Percentiles rank a stretch among this genome's conserved stretches.
phyloP scores from a whole-genome alignment of 805 yeast genomes.

The Priceomyces carsonii region DNA sequence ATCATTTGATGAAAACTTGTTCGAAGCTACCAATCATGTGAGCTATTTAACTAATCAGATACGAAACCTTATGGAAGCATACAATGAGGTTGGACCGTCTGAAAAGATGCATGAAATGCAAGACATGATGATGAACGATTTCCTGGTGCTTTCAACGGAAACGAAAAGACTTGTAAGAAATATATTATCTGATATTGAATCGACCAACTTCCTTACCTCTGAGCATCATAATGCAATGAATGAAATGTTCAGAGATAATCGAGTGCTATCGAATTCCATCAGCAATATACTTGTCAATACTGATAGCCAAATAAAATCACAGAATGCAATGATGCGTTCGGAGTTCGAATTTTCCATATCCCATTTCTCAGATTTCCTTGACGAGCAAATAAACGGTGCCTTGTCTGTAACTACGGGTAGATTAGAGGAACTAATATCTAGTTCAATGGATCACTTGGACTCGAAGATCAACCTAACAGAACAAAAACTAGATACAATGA shows the following conservation, averaged over 20 bases:
- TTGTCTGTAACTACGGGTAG: constrained; percentile 4
- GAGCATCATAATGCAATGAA: constrained; percentile 3
- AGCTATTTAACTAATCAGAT: neutral
- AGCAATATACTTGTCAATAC: neutral
- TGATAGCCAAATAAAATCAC: constrained; percentile 3
- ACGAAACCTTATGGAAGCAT: constrained; percentile 1
- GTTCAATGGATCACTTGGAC: constrained; percentile 10
- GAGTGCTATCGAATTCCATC: constrained; percentile 3
- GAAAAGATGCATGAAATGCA: constrained; percentile 4
- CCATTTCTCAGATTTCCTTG: constrained; percentile 7
- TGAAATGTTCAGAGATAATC: constrained; percentile 4
- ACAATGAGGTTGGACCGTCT: neutral
- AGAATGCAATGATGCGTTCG: constrained; percentile 3
- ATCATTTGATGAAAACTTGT: constrained; percentile 3
- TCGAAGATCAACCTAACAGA: constrained; percentile 8
- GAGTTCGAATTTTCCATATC: constrained; percentile 8
- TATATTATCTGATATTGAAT: constrained; percentile 6
- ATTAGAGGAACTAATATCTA: constrained; percentile 8
- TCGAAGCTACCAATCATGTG: constrained; percentile 3
- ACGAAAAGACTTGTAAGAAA: constrained; percentile 3
- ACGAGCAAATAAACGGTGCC: constrained; percentile 7
- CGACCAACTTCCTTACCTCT: neutral
- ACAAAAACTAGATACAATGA: constrained; percentile 9
- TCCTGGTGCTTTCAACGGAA: constrained; percentile 1
- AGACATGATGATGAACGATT: constrained; percentile 3